Base-by-base conservation (phyloP, 345 rosid genomes). In the Tarenaya hassleriana region DNA sequence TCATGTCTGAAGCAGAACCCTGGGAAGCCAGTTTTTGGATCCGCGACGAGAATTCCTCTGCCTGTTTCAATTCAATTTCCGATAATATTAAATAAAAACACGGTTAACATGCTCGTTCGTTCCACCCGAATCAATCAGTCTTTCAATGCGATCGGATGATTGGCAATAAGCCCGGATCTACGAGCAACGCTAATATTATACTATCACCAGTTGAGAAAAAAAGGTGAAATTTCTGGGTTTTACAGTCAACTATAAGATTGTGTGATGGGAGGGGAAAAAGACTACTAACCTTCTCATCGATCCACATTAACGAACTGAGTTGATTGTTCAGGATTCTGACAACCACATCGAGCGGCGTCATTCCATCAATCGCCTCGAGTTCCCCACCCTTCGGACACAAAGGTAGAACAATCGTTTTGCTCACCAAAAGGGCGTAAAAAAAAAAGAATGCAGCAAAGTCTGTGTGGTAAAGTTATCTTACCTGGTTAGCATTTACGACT, bases 291-390 rank as follows among this genome's bases (percentile, higher is more conserved):
- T 86, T 86, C 69, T 92, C 98, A 66, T 92, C 98, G 43, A 92
- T 80, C 97, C 95, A 88, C 91, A 88, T 83, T 34, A 92, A 75
- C 56, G 98, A 92, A 60, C 95, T 83, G 11, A 92, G 78, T 76
- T 92, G 98, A 73, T 92, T 92, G 78, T 92, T 92, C 58, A 92
- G 71, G 70, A 92, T 88, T 41, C 80, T 73, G 33, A 84, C 95
- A 32, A 92, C 95, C 69, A 75, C 80, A 66, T 92, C 98, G 46
- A 92, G 49, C 29, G 98, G 97, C 67, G 80, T 72, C 94, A 83
- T 85, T 60, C 85, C 83, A 42, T 83, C 95, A 17, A 82, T 43
- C 24, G 84, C 67, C 52, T 81, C 94, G 13, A 83, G 81, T 56
- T 84, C 97, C 59, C 95, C 98, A 34, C 95, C 97, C 97, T 92